Evolutionary conservation across 805 yeast genomes (phyloP).

Genomic region (Kazachstania kunashirensis): DNA sequence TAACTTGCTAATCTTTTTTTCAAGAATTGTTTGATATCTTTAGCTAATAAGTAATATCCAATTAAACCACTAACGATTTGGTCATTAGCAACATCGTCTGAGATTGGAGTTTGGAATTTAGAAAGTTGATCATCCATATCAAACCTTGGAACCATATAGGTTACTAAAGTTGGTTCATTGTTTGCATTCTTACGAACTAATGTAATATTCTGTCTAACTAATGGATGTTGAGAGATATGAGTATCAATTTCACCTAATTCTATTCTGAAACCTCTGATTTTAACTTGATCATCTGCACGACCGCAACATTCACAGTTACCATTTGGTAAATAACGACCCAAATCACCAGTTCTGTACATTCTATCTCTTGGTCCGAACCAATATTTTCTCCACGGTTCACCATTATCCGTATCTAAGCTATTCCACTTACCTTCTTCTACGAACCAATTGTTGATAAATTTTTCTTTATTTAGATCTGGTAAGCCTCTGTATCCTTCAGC

Average conservation of each 20-base stretch:
- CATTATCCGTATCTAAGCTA: slow-evolving; percentile 41
- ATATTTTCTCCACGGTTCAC: slow-evolving; percentile 56
- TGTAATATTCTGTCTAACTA: slow-evolving; percentile 87
- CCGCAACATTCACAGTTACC: slow-evolving; percentile 98
- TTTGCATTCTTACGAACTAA: slow-evolving; percentile 85
- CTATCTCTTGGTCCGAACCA: slow-evolving; percentile 96
- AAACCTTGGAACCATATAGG: slow-evolving; percentile 81
- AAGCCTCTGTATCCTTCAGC: slow-evolving; percentile 93
- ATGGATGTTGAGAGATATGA: slow-evolving; percentile 85
- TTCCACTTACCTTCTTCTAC: slow-evolving; percentile 57
- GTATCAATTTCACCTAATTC: slow-evolving; percentile 98
- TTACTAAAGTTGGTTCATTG: slow-evolving; percentile 83
- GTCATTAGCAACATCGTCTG: slow-evolving; percentile 37
- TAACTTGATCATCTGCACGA: slow-evolving; percentile 97
- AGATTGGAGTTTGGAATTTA: slow-evolving; percentile 35
- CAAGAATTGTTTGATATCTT: slow-evolving; percentile 71
- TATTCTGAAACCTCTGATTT: slow-evolving; percentile 96
- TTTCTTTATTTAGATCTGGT: slow-evolving; percentile 79
- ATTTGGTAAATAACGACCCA: slow-evolving; percentile 92
- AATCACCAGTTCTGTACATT: slow-evolving; percentile 91
- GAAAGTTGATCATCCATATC: slow-evolving; percentile 40
- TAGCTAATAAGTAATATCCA: slow-evolving; percentile 63
- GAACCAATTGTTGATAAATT: slow-evolving; percentile 89
- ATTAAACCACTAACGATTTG: slow-evolving; percentile 73
- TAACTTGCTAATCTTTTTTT: slow-evolving; percentile 85